Base-by-base conservation (phyloP, 495 filamentous ascomycete genomes). In the Aspergillus indologenus region DNA sequence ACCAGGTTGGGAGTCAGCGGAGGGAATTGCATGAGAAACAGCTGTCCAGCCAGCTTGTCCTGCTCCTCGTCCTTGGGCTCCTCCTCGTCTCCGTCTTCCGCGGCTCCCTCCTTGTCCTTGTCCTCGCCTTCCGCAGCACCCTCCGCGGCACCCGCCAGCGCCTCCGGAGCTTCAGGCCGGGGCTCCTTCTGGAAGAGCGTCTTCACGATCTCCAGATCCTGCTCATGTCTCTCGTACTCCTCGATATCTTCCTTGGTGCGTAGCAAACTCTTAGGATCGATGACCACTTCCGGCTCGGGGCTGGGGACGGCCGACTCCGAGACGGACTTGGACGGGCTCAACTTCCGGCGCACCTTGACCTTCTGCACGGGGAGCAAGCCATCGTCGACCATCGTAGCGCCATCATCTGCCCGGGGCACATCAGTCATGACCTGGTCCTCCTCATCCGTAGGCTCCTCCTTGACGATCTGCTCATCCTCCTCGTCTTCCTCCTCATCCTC, bases 21-120 rank as follows among this genome's bases (percentile, higher is more conserved):
- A 9, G 81, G 81, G 64, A 84, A 79, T 61, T 84, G 81, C 66
- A 84, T 77, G 19, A 83, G 67, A 67, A 80, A 83, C 23, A 81
- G 67, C 42, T 75, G 71, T 21, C 79, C 77, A 7, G 70, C 54
- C 18, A 76, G 63, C 34, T 72, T 69, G 55, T 74, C 66, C 51
- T 72, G 67, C 19, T 67, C 63, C 7, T 65, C 64, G 54, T 63
- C 50, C 50, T 56, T 48, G 12, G 59, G 62, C 31, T 45, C 59
- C 17, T 65, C 54, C 42, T 63, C 59, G 20, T 62, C 45, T 7
- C 45, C 57, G 15, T 61, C n/a, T n/a, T n/a, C n/a, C n/a, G n/a
- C n/a, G n/a, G n/a, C n/a, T n/a, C n/a, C 65, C 18, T 53, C 40
- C 24, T 54, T 53, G 15, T 51, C 52, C 47, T 63, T 40, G 44